A percentile compares a stretch with the other conserved stretches of the same genome.
Evolutionary conservation across 345 rosid genomes (phyloP).

Genomic region (Salix brachista): DNA sequence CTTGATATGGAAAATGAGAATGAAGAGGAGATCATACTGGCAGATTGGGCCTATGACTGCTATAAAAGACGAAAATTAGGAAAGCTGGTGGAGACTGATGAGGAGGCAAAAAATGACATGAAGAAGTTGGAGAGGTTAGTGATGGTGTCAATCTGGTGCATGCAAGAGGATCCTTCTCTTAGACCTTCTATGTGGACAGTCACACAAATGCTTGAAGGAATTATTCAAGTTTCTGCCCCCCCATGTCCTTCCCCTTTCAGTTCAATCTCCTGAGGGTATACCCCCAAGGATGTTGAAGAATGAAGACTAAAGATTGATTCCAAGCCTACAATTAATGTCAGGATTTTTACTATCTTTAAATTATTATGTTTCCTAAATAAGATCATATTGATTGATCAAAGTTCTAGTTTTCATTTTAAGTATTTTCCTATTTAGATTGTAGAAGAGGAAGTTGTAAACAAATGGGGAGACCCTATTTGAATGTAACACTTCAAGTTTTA

Average conservation of each 20-base stretch:
- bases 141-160: constrained; percentile 28
- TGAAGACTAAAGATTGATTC: too few relatives aligned
- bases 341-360: too few relatives aligned
- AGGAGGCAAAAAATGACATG: constrained; percentile 12
- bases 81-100: constrained; percentile 11
- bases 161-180: constrained; percentile 23
- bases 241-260: constrained; percentile 15
- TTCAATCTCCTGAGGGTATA: constrained; percentile 1
- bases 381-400: too few relatives aligned
- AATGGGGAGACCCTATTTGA: too few relatives aligned
- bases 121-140: constrained; percentile 17
- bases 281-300: too few relatives aligned
- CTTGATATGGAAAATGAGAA: constrained; percentile 3
- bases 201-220: constrained; percentile 23
- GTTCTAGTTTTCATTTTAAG: too few relatives aligned
- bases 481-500: too few relatives aligned
- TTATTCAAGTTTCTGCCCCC: constrained; percentile 11
- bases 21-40: constrained; percentile 7
- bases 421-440: too few relatives aligned
- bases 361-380: too few relatives aligned
- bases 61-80: not conserved
- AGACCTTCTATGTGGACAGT: constrained; percentile 19
- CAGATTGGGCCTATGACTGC: constrained; percentile 22
- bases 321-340: too few relatives aligned
- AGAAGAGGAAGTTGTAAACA: too few relatives aligned